phyloP scores from a whole-genome alignment of 1,139 yeast species.

The Debaryomyces udenii region DNA sequence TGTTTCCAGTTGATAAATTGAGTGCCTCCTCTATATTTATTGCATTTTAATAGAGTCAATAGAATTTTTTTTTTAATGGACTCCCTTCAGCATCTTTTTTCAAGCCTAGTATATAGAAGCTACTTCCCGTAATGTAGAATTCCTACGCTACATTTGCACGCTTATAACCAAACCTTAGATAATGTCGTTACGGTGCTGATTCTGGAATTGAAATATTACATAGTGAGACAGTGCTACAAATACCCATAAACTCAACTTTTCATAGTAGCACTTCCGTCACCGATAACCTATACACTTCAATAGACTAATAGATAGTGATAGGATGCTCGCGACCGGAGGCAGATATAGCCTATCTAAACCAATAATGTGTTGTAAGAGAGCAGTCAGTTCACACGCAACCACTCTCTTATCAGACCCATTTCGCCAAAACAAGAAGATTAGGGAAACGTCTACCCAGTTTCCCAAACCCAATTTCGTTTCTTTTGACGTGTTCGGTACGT shows the following conservation, averaged over 20 bases:
- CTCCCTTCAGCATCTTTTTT: not conserved
- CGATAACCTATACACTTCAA: no score
- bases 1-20: slow-evolving; percentile 22
- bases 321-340: no score
- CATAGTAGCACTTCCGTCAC: no score
- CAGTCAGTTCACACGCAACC: no score
- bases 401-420: slow-evolving; percentile 31
- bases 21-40: not conserved
- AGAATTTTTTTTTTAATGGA: not conserved
- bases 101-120: not conserved
- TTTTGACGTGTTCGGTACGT: slow-evolving; percentile 69
- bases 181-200: no score
- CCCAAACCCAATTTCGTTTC: slow-evolving; percentile 56
- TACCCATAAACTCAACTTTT: not conserved
- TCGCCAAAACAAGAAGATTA: slow-evolving; percentile 26
- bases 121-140: no score
- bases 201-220: not conserved
- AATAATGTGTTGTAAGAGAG: no score
- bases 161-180: no score
- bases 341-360: no score
- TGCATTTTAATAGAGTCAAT: slow-evolving; percentile 1
- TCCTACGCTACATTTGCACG: no score
- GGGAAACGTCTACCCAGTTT: slow-evolving; percentile 35
- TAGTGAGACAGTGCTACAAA: slow-evolving; percentile 4
- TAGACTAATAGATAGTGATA: no score